phyloP scores from a whole-genome alignment of 345 rosid species.

The Moricandia moricandioides region DNA sequence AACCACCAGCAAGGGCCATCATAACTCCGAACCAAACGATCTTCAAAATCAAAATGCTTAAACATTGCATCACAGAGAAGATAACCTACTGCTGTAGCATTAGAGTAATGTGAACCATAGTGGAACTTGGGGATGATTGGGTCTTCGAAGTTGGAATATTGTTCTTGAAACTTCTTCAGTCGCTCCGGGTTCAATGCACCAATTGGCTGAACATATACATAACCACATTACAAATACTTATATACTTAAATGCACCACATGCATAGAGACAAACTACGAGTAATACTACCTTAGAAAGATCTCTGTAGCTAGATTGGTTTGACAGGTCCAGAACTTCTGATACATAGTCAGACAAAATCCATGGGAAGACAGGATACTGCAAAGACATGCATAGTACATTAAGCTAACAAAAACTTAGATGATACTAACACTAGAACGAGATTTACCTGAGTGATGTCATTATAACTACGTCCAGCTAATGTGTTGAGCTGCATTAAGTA shows the following conservation, averaged over 20 bases:
- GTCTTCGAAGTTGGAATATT: slow-evolving; percentile 83
- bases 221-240: slow-evolving; percentile 18
- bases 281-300: slow-evolving; percentile 80
- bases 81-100: slow-evolving; percentile 78
- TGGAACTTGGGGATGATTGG: slow-evolving; percentile 94
- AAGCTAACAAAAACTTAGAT: background rate
- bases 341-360: slow-evolving; percentile 77
- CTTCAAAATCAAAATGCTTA: too few species aligned
- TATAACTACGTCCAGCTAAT: slow-evolving; percentile 93
- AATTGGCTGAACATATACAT: slow-evolving; percentile 71
- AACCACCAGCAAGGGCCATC: background rate
- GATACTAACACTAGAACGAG: slow-evolving; percentile 2
- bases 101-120: slow-evolving; percentile 95
- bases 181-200: slow-evolving; percentile 87
- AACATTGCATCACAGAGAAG: slow-evolving; percentile 22
- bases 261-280: slow-evolving; percentile 15
- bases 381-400: slow-evolving; percentile 25
- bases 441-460: slow-evolving; percentile 91
- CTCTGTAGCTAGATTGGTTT: slow-evolving; percentile 78
- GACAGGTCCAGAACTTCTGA: slow-evolving; percentile 74
- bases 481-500: slow-evolving; percentile 93
- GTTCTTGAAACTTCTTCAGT: slow-evolving; percentile 77
- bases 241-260: slow-evolving; percentile 13
- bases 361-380: slow-evolving; percentile 99
- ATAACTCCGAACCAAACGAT: background rate